phyloP scores from a whole-genome alignment of 805 yeast species.

The Candida montana region DNA sequence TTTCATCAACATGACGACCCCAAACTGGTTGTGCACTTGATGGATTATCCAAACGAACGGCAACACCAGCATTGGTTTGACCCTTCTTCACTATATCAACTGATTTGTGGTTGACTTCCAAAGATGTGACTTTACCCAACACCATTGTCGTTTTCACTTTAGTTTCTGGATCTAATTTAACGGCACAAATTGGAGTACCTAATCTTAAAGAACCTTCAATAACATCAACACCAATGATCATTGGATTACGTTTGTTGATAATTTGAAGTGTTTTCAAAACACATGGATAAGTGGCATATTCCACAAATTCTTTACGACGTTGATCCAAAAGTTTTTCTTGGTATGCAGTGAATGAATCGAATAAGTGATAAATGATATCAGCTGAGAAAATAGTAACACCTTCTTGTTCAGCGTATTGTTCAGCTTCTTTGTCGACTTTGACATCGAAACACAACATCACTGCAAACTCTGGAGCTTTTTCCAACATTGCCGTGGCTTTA shows the following conservation, averaged over 20 bases:
- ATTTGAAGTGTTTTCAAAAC: constrained; percentile 92
- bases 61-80: constrained; percentile 96
- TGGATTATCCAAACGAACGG: constrained; percentile 93
- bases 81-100: constrained; percentile 81
- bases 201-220: constrained; percentile 81
- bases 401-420: constrained; percentile 93
- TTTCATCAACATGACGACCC: constrained; percentile 98
- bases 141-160: constrained; percentile 62
- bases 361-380: constrained; percentile 92
- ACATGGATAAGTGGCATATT: constrained; percentile 91
- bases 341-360: constrained; percentile 90
- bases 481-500: constrained; percentile 96
- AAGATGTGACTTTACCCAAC: constrained; percentile 84
- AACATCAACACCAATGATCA: constrained; percentile 99
- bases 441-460: constrained; percentile 99
- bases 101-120: constrained; percentile 93
- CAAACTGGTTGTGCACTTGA: constrained; percentile 92
- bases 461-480: constrained; percentile 91
- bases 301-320: constrained; percentile 84
- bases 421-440: constrained; percentile 95
- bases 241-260: constrained; percentile 97
- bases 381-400: constrained; percentile 91
- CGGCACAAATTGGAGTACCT: constrained; percentile 96
- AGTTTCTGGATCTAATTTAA: constrained; percentile 81
- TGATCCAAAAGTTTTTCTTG: constrained; percentile 83